Evolutionary conservation across 2,329 filamentous ascomycete genomes (phyloP).

Genomic region (Aschersonia sp.): DNA sequence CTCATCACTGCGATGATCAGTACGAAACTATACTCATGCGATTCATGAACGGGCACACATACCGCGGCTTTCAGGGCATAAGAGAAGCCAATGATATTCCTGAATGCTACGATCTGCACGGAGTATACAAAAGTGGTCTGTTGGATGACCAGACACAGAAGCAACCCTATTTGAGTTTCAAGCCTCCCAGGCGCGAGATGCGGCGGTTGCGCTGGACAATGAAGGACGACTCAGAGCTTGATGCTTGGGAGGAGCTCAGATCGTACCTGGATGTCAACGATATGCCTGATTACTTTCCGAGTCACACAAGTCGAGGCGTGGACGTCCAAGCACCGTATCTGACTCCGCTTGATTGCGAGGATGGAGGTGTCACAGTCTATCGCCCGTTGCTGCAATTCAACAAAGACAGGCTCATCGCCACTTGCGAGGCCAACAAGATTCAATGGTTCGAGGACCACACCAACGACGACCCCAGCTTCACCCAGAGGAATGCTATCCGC

Average conservation of each 20-base stretch:
- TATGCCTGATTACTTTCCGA: constrained; percentile 13
- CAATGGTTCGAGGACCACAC: constrained; percentile 76
- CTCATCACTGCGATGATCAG: constrained; percentile 82
- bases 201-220: constrained; percentile 14
- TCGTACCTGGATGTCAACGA: constrained; percentile 8
- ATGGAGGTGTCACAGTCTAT: constrained; percentile 50
- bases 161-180: constrained; percentile 23
- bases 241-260: constrained; percentile 7
- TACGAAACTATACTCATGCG: constrained; percentile 82
- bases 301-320: constrained; percentile 7
- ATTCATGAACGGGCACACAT: constrained; percentile 49
- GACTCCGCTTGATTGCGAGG: constrained; percentile 32
- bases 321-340: constrained; percentile 15
- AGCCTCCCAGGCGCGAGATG: constrained; percentile 14
- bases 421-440: constrained; percentile 53
- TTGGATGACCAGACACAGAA: constrained; percentile 27
- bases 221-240: constrained; percentile 12
- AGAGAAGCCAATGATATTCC: constrained; percentile 54
- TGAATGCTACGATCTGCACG: constrained; percentile 64
- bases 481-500: constrained; percentile 67
- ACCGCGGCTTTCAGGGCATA: constrained; percentile 63
- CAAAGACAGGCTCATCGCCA: constrained; percentile 60
- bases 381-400: constrained; percentile 56
- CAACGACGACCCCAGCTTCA: constrained; percentile 64
- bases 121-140: constrained; percentile 52